A percentile compares a stretch with the other conserved stretches of the same genome.
These are phyloP conservation scores for Lentinula edodes DNA, from an alignment of 768 basidiomycete genomes.

Conservation along the genomic window DNA sequence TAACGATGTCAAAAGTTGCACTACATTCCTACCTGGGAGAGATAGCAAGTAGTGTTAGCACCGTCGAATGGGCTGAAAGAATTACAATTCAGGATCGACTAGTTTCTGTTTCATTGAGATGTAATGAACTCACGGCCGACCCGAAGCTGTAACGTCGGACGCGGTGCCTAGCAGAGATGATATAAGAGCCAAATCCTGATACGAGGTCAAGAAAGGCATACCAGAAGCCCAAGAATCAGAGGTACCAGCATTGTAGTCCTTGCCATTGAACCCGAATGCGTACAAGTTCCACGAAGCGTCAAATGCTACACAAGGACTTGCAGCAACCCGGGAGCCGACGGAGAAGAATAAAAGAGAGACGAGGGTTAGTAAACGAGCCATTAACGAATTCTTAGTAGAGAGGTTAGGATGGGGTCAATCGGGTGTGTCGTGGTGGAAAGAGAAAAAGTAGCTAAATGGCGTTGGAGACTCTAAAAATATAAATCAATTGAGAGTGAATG, in stretches of 20 bases:
- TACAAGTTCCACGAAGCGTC: slow-evolving; percentile 80
- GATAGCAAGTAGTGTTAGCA: slow-evolving; percentile 61
- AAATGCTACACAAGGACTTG: slow-evolving; percentile 68
- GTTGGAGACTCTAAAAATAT: background rate
- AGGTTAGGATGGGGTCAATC: background rate
- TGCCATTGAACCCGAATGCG: slow-evolving; percentile 77
- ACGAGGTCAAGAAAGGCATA: slow-evolving; percentile 22
- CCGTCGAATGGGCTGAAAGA: slow-evolving; percentile 59
- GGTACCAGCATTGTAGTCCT: slow-evolving; percentile 79
- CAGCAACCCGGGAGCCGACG: slow-evolving; percentile 27
- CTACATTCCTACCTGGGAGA: slow-evolving; percentile 47
- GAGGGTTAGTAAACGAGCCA: slow-evolving; percentile 26
- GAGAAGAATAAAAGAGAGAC: slow-evolving; percentile 48
- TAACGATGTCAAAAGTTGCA: background rate
- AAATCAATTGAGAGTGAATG: background rate
- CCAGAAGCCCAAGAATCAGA: slow-evolving; percentile 61
- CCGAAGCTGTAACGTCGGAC: slow-evolving; percentile 64
- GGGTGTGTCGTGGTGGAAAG: background rate
- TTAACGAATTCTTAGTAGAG: background rate
- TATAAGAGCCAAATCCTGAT: background rate
- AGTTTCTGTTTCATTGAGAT: background rate
- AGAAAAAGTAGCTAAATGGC: background rate
- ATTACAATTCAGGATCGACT: background rate
- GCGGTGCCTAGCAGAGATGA: slow-evolving; percentile 37
- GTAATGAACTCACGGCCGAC: slow-evolving; percentile 56